Conservation (phyloP, 148 eudicot genomes). For the Nepenthes mirabilis region DNA sequence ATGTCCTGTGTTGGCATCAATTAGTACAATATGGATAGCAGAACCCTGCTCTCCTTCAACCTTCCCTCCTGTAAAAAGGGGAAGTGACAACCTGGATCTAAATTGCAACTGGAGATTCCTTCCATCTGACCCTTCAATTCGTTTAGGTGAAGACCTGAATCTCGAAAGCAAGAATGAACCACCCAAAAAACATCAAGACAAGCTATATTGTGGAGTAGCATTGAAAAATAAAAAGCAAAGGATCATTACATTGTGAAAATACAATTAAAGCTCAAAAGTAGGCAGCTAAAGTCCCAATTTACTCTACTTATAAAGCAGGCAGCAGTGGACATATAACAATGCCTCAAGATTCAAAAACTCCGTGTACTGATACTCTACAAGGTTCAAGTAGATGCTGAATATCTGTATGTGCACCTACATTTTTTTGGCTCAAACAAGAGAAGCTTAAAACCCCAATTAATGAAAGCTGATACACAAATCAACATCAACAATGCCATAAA, state of each 20-base stretch:
- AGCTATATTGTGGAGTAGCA: neutral
- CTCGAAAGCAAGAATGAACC: neutral
- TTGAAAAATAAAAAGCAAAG: neutral
- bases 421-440: too few relatives aligned
- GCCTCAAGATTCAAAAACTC: neutral
- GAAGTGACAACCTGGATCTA: conserved; percentile 61
- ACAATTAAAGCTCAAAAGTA: neutral
- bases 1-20: conserved; percentile 64
- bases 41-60: conserved; percentile 92
- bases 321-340: neutral
- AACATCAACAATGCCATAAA: too few relatives aligned
- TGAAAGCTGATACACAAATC: too few relatives aligned
- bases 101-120: conserved; percentile 71
- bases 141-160: conserved; percentile 66
- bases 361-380: neutral
- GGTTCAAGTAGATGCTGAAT: too few relatives aligned
- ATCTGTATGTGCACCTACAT: too few relatives aligned
- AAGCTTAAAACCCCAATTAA: too few relatives aligned
- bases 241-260: neutral
- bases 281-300: neutral
- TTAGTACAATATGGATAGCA: conserved; percentile 58
- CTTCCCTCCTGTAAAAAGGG: conserved; percentile 86
- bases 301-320: neutral
- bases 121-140: conserved; percentile 74
- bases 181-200: neutral